These are phyloP conservation scores for Suillus paluster DNA, from an alignment of 768 basidiomycete genomes.

Conservation along the genomic window DNA sequence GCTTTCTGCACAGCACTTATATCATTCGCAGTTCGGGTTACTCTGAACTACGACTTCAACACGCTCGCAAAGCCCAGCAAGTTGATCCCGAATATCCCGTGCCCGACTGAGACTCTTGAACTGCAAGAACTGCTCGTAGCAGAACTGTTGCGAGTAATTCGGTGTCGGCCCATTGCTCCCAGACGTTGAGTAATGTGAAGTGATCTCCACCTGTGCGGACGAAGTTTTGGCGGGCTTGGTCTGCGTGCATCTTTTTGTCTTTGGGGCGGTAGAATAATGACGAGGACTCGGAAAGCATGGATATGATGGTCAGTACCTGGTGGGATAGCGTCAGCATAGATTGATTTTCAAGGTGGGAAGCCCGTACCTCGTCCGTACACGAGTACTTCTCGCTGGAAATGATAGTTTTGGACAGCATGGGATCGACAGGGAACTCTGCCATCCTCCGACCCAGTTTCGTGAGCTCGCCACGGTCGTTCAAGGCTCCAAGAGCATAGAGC, in stretches of 20 bases:
- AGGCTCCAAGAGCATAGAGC: slow-evolving; percentile 92
- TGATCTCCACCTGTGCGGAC: slow-evolving; percentile 92
- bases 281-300: slow-evolving; percentile 95
- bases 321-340: background rate
- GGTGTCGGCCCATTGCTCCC: slow-evolving; percentile 99
- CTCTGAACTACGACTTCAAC: slow-evolving; percentile 90
- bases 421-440: slow-evolving; percentile 99
- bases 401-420: slow-evolving; percentile 95
- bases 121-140: slow-evolving; percentile 94
- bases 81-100: slow-evolving; percentile 94
- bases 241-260: slow-evolving; percentile 97
- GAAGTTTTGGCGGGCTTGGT: slow-evolving; percentile 97
- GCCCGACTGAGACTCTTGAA: slow-evolving; percentile 94
- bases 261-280: slow-evolving; percentile 97
- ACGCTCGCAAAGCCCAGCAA: slow-evolving; percentile 94
- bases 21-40: slow-evolving; percentile 92
- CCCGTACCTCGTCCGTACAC: slow-evolving; percentile 93
- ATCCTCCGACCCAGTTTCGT: slow-evolving; percentile 97
- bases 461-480: slow-evolving; percentile 95
- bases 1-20: slow-evolving; percentile 95
- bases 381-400: slow-evolving; percentile 93
- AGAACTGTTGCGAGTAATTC: slow-evolving; percentile 95
- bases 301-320: slow-evolving; percentile 93
- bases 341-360: background rate
- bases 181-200: slow-evolving; percentile 96